Percentiles rank a stretch among this genome's conserved stretches.
Evolutionary conservation across 805 yeast species (phyloP).

Genomic region (Pichia paraexigua): DNA sequence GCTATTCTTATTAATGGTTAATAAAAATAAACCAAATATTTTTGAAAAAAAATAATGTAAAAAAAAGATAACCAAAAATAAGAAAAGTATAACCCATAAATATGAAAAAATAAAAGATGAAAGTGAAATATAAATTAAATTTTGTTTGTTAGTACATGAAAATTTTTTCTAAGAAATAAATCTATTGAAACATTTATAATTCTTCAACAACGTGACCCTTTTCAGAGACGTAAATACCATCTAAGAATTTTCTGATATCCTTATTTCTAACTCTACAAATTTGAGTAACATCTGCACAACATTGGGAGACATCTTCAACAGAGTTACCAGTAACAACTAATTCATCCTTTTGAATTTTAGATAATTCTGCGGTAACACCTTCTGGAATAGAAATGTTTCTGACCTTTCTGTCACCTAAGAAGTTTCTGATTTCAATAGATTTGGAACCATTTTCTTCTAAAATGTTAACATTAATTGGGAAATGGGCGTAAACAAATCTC

Average conservation of each 20-base stretch:
- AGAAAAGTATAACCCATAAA: background rate
- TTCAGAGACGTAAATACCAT: slow-evolving; percentile 99
- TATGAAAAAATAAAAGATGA: background rate
- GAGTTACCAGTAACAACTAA: slow-evolving; percentile 90
- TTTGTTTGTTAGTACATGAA: background rate
- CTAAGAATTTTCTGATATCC: slow-evolving; percentile 99
- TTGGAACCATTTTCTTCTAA: slow-evolving; percentile 67
- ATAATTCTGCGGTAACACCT: slow-evolving; percentile 82
- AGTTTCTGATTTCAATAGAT: slow-evolving; percentile 95
- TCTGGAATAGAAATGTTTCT: slow-evolving; percentile 79
- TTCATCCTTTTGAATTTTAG: slow-evolving; percentile 89
- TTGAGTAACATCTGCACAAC: slow-evolving; percentile 98
- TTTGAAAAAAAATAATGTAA: slow-evolving; percentile 1
- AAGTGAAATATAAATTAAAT: background rate
- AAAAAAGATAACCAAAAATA: background rate
- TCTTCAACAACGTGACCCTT: slow-evolving; percentile 74
- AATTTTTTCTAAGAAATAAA: background rate
- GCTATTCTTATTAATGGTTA: background rate
- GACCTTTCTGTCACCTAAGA: slow-evolving; percentile 98
- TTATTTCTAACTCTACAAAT: slow-evolving; percentile 98
- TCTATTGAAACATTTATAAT: slow-evolving; percentile 8
- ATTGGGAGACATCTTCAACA: slow-evolving; percentile 93
- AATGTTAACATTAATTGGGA: slow-evolving; percentile 98
- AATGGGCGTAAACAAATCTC: slow-evolving; percentile 99
- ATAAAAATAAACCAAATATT: slow-evolving; percentile 1